Evolutionary conservation across 2,329 filamentous ascomycete genomes (phyloP), one percentile per base, ranked within the genome.

Genomic region (Paecilomyces variotii): DNA sequence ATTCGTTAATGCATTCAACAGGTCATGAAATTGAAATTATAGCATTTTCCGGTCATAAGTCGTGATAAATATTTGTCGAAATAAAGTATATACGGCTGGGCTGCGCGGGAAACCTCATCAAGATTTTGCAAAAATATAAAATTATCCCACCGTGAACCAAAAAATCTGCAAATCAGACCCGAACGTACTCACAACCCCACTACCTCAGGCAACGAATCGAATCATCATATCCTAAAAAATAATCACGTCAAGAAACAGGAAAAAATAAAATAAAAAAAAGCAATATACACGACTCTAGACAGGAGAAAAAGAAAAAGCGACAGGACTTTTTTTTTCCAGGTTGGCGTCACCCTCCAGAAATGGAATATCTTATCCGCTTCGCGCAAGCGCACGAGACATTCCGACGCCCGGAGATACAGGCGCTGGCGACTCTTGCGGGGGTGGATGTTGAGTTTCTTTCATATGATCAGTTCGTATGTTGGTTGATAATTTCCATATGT

Each of bases 371-470:
- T 60, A 86, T 99, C 63, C 89, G 93, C 67, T 91, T 97, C 71
- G 88, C 87, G 52, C 94, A 97, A 74, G 81, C 84, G 59, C 92
- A 97, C 73, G 91, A 97, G 78, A 88, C 85, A n/a, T 99, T 99
- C 72, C 88, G 93, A 45, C 80, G 86, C 58, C 85, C 92, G 2
- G 94, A 99, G 74, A 83, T 96, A 12, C 79, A 93, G 68, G 87
- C 94, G 26, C 79, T 99, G 24, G 91, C 91, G 3, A 78, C 84
- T 9, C 72, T 93, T 4, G 83, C 86, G 58, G 80, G 80, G 9
- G 78, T 94, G 35, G 75, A 87, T 26, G 70, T 97, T 56, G 81
- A 89, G 64, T 82, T 97, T 60, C 66, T 93, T n/a, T 83, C 80
- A 6, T 97, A 97, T 72, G 82, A 82, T 61, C 77, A 86, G 61